Base-by-base conservation (phyloP, 257 asterid species). In the Nyctanthes arbortristis region DNA sequence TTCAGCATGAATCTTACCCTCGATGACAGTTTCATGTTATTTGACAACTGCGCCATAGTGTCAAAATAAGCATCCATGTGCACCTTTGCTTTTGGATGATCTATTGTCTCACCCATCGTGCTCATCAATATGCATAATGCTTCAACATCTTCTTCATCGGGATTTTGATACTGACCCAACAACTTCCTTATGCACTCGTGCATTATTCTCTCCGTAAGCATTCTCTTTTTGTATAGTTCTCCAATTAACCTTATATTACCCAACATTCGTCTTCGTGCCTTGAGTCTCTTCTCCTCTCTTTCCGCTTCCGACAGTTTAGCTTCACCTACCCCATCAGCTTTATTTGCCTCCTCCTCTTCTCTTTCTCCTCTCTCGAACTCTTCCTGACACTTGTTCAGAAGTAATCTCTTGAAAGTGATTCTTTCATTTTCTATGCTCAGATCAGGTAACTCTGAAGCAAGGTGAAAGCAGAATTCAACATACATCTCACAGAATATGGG, bases 171-270 rank as follows among this genome's bases (percentile, higher is more conserved):
- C 58, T 80, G 72, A 22, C 79, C 79, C 20, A 80, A 45, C 47
- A 80, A 75, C 62, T 77, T 80, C 31, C 54, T 37, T 56, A 80
- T 73, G 70, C 84, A 80, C 36, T 43, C 72, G 13, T 69, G 84
- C 64, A 80, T 74, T 29, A 76, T 71, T 32, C 77, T 69, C 69
- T 76, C 84, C 4, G 79, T 76, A 30, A 80, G 57, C 84, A 76
- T 68, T 63, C 61, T 66, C 36, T 80, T 80, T 75, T 76, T 80
- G 79, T 76, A 76, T 14, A 80, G 56, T 49, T 80, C 84, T n/a
- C 84, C 84, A 20, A 80, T 76, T 56, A 80, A 43, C 61, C 81
- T 69, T n/a, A 80, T 73, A 65, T 80, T 80, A 11, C 84, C 84
- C 6, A 76, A 43, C 81, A 73, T 80, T 40, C 81, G 65, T 77